Evolutionary conservation across 2,329 filamentous ascomycete species (phyloP).

Genomic region (Fusarium hainanense): DNA sequence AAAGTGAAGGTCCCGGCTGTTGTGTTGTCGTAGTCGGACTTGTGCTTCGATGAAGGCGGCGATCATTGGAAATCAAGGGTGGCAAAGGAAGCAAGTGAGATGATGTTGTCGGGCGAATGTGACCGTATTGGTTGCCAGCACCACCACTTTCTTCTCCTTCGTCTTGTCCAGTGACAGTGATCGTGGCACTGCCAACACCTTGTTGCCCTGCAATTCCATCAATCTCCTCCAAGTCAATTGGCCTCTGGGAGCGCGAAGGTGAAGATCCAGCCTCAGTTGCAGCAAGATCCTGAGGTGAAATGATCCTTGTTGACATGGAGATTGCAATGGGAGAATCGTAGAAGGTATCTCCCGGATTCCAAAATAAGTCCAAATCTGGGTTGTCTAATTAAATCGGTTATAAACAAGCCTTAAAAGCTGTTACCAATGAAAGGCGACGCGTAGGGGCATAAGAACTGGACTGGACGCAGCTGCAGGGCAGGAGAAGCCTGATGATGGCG

Average conservation of each 20-base stretch:
- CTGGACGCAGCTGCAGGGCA: constrained; percentile 10
- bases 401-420: constrained; percentile 41
- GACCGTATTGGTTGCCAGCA: constrained; percentile 16
- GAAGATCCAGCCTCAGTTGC: constrained; percentile 20
- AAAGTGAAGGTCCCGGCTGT: constrained; percentile 9
- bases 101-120: constrained; percentile 32
- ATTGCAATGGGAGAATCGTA: constrained; percentile 37
- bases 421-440: constrained; percentile 14
- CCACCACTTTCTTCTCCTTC: constrained; percentile 20
- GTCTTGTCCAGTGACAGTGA: background rate
- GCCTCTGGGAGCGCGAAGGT: constrained; percentile 27
- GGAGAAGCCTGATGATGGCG: background rate
- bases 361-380: constrained; percentile 38
- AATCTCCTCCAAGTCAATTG: constrained; percentile 25
- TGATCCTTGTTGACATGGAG: constrained; percentile 42
- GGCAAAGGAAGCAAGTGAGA: constrained; percentile 23
- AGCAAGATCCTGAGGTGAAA: constrained; percentile 30
- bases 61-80: constrained; percentile 28
- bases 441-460: constrained; percentile 1
- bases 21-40: constrained; percentile 37
- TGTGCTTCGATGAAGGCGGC: constrained; percentile 9
- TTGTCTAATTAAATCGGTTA: constrained; percentile 38
- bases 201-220: constrained; percentile 3
- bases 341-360: constrained; percentile 27
- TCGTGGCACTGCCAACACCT: constrained; percentile 1